Evolutionary conservation across 169 alveolate genomes (phyloP).

Genomic region (Babesia divergens): DNA sequence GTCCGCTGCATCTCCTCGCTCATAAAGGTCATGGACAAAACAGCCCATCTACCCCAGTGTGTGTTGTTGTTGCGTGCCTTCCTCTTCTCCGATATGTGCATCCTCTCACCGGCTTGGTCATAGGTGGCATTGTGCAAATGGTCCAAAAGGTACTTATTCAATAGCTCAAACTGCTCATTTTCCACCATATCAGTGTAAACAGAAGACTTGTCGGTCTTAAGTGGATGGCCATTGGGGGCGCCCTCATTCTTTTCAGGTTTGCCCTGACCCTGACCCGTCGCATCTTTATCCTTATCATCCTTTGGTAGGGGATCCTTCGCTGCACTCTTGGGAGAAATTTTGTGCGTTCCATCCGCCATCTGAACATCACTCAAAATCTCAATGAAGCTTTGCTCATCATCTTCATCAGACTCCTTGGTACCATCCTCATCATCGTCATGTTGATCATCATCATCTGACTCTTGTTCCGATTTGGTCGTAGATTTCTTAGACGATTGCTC

Average conservation of each 20-base stretch:
- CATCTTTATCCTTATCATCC: not conserved
- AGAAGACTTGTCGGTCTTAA: conserved; percentile 12
- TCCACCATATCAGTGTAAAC: conserved; percentile 25
- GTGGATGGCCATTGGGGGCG: conserved; percentile 16
- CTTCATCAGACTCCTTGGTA: conserved; percentile 7
- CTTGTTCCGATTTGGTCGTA: not conserved
- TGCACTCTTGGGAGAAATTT: not conserved
- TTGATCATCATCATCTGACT: not conserved
- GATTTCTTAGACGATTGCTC: too few species aligned
- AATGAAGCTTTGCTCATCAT: conserved; percentile 34
- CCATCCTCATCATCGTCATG: conserved; percentile 2
- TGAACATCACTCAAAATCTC: conserved; percentile 29
- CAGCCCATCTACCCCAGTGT: conserved; percentile 77
- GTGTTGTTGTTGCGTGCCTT: conserved; percentile 44
- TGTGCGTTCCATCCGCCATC: conserved; percentile 7
- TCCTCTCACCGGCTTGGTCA: conserved; percentile 21
- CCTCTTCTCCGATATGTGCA: conserved; percentile 46
- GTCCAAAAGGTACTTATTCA: conserved; percentile 44
- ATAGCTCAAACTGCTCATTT: conserved; percentile 48
- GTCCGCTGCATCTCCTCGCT: conserved; percentile 80
- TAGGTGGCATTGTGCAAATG: conserved; percentile 56
- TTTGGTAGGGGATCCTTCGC: not conserved
- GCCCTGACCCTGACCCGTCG: not conserved
- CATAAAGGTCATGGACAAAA: conserved; percentile 79
- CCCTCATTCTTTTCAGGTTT: not conserved